Conservation (phyloP, 257 asterid genomes). For the Parsonsia alboflavescens region DNA sequence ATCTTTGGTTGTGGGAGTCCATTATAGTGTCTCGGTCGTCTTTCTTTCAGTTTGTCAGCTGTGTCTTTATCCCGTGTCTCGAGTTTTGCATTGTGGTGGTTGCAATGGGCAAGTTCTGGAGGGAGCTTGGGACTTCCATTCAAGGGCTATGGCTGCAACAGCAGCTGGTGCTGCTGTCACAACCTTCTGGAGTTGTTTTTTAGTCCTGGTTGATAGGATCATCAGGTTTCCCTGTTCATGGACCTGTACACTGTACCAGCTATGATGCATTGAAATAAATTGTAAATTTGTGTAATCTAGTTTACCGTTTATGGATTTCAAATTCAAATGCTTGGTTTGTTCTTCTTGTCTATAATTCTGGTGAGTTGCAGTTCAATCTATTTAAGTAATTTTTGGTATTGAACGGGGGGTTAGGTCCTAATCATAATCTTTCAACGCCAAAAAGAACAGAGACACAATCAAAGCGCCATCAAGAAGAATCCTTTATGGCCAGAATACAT, state of each 20-base stretch:
- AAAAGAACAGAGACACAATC: background rate
- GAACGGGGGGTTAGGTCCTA: background rate
- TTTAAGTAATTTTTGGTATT: no score
- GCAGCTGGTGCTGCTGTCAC: conserved; percentile 24
- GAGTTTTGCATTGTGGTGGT: conserved; percentile 1
- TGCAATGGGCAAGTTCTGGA: conserved; percentile 17
- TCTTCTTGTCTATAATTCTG: background rate
- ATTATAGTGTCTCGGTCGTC: background rate
- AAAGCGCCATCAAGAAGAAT: background rate
- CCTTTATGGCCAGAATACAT: background rate
- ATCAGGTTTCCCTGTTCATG: conserved; percentile 21
- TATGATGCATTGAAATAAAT: conserved; percentile 15
- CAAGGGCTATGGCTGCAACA: conserved; percentile 43
- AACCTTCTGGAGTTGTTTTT: conserved; percentile 30
- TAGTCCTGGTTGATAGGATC: conserved; percentile 42
- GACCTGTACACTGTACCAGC: conserved; percentile 31
- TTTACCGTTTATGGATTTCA: background rate
- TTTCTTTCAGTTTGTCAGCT: background rate
- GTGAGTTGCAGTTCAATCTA: background rate
- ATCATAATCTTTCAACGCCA: no score
- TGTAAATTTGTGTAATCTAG: conserved; percentile 1
- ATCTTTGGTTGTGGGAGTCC: background rate
- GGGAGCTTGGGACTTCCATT: conserved; percentile 23
- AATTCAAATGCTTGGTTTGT: background rate
- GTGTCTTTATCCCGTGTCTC: background rate